Evolutionary conservation across 2,329 filamentous ascomycete genomes (phyloP), one percentile per base, ranked within the genome.

Genomic region (Penicillium brevicompactum): DNA sequence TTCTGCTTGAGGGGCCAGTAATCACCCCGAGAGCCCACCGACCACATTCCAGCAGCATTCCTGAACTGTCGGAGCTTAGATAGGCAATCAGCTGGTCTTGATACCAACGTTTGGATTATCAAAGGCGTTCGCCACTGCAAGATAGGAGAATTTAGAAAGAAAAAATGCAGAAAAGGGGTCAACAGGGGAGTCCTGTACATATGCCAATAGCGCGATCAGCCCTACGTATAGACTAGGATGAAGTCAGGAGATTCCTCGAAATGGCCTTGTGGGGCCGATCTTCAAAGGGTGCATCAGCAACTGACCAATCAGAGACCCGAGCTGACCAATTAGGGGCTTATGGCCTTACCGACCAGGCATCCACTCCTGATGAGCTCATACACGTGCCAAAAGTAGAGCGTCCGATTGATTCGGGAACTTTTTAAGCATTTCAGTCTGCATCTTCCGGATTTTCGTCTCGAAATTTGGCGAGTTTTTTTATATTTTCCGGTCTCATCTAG

Each of bases 1-100:
- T 37, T 48, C 38, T n/a, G 13, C 34, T 14, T 13, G 34, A 10
- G 31, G 31, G 41, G 41, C 62, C 60, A 61, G 58, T 62, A 43
- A 62, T 59, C 56, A 53, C 56, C 53, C 58, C 56, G 54, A 58
- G 57, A 63, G 62, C 55, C 53, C 54, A 55, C 63, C 55, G 60
- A 50, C 24, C 38, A 52, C 62, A 64, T 64, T 62, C 62, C 53
- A 37, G 51, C 38, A 18, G 43, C 60, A 64, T 65, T 61, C 63
- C 51, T 60, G 37, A 30, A 22, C 51, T 21, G 48, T 56, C 49
- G 57, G 51, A 57, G 45, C 27, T 45, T 48, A 53, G 55, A 50
- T 53, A 44, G 13, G 30, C 27, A 30, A 22, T 40, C 16, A 14
- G 38, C 37, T 16, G 14, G 16, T 11, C 1, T n/a, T 41, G 38